Evolutionary conservation across 1,284 basidiomycete species (phyloP).

Genomic region (Cutaneotrichosporon mucoides): DNA sequence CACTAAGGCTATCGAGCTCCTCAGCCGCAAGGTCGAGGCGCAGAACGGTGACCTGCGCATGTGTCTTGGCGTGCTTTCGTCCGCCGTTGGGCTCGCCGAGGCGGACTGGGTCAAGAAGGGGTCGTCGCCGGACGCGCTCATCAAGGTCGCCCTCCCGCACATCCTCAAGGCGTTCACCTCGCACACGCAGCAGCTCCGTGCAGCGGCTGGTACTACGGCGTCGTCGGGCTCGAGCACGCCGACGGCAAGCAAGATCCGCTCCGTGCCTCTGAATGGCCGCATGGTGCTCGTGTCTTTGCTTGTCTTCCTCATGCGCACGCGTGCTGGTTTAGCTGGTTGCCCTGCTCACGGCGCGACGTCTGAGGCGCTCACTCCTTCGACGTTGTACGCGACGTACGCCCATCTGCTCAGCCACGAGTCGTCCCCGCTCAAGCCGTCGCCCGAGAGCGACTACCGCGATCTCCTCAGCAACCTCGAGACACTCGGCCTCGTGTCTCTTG

Average conservation of each 20-base stretch:
- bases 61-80: constrained; percentile 47
- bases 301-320: constrained; percentile 31
- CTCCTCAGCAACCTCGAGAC: constrained; percentile 46
- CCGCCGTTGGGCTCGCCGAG: constrained; percentile 45
- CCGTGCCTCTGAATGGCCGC: constrained; percentile 46
- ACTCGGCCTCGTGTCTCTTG: constrained; percentile 39
- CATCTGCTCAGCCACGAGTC: constrained; percentile 35
- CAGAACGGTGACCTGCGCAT: constrained; percentile 50
- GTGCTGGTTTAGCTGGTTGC: constrained; percentile 35
- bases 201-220: constrained; percentile 38
- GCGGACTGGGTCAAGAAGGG: constrained; percentile 46
- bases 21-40: constrained; percentile 48
- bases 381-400: constrained; percentile 44
- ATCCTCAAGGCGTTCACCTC: constrained; percentile 44
- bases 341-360: constrained; percentile 19
- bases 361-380: constrained; percentile 17
- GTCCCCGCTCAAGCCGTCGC: constrained; percentile 42
- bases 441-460: constrained; percentile 48
- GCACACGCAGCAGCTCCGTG: constrained; percentile 41
- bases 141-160: constrained; percentile 42
- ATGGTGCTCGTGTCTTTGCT: constrained; percentile 46
- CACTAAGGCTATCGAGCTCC: constrained; percentile 43
- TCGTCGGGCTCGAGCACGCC: constrained; percentile 17
- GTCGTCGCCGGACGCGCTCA: constrained; percentile 18
- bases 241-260: constrained; percentile 40